A percentile compares a stretch with the other conserved stretches of the same genome.
Conservation (phyloP, 2,329 filamentous ascomycete genomes). For the Gremmenia infestans region DNA sequence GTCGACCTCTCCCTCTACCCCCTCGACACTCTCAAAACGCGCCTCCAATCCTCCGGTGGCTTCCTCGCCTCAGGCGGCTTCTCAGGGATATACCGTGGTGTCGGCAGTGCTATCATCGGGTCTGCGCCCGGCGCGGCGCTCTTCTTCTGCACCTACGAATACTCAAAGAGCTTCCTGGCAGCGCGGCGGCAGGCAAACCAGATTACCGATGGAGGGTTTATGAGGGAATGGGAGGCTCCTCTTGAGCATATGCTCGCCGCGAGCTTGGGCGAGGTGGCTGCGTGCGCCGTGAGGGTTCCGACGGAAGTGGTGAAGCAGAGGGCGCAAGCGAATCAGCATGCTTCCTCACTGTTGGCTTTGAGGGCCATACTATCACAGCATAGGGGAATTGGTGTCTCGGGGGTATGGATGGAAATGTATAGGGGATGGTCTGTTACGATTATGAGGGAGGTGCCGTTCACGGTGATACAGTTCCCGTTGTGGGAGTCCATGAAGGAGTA, state of each 20-base stretch:
- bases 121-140: constrained; percentile 91
- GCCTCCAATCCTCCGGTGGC: constrained; percentile 75
- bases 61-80: constrained; percentile 85
- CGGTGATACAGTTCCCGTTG: constrained; percentile 92
- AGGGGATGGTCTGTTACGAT: constrained; percentile 89
- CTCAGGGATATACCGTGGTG: constrained; percentile 85
- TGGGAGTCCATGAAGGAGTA: constrained; percentile 90
- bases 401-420: constrained; percentile 81
- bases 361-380: constrained; percentile 59
- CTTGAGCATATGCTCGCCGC: constrained; percentile 79
- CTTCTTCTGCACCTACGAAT: constrained; percentile 95
- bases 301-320: constrained; percentile 97
- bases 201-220: constrained; percentile 15
- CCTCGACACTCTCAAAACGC: constrained; percentile 97
- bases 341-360: constrained; percentile 63
- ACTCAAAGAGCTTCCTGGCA: constrained; percentile 54
- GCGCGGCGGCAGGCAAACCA: constrained; percentile 24
- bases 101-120: constrained; percentile 84
- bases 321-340: constrained; percentile 81
- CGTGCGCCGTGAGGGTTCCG: constrained; percentile 86
- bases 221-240: constrained; percentile 29
- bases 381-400: constrained; percentile 38
- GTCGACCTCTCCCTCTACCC: constrained; percentile 97
- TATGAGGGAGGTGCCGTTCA: constrained; percentile 94
- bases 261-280: constrained; percentile 81